Evolutionary conservation across 495 filamentous ascomycete species (phyloP).

Genomic region (Friedmanniomyces endolithicus): DNA sequence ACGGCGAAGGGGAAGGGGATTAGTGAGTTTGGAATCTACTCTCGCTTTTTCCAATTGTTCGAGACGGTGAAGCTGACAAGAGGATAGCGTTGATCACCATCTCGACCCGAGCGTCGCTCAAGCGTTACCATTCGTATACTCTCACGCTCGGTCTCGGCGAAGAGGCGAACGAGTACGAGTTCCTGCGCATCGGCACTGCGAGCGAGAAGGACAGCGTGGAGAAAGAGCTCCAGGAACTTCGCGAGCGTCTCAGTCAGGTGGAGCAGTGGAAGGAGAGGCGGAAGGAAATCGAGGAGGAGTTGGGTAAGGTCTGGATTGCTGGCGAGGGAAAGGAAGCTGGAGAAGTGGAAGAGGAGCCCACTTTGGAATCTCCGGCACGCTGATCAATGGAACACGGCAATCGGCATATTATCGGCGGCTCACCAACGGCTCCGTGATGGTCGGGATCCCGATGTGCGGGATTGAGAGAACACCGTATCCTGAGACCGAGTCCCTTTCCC

Average conservation of each 20-base stretch:
- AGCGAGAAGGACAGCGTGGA: slow-evolving; percentile 84
- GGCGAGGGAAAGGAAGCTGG: neutral
- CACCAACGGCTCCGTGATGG: too few relatives aligned
- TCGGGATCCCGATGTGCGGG: too few relatives aligned
- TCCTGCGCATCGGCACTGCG: slow-evolving; percentile 85
- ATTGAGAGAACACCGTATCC: too few relatives aligned
- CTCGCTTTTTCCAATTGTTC: neutral
- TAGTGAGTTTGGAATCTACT: too few relatives aligned
- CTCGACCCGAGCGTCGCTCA: slow-evolving; percentile 80
- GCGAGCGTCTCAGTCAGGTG: slow-evolving; percentile 64
- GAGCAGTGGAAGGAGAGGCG: slow-evolving; percentile 70
- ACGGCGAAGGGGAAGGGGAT: slow-evolving; percentile 84
- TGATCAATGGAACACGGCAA: too few relatives aligned
- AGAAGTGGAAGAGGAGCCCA: too few relatives aligned
- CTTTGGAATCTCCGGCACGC: too few relatives aligned
- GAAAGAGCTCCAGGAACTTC: slow-evolving; percentile 72
- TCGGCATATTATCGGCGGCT: too few relatives aligned
- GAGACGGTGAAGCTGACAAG: neutral
- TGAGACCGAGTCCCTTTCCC: too few relatives aligned
- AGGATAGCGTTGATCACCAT: slow-evolving; percentile 73
- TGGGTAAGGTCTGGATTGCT: slow-evolving; percentile 39
- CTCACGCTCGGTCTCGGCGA: slow-evolving; percentile 67
- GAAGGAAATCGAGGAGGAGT: slow-evolving; percentile 59
- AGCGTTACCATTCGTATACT: slow-evolving; percentile 87
- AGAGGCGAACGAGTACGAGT: slow-evolving; percentile 57